These are phyloP conservation scores for Picea glauca DNA, from an alignment of 75 land plant species.

Conservation along the genomic window DNA sequence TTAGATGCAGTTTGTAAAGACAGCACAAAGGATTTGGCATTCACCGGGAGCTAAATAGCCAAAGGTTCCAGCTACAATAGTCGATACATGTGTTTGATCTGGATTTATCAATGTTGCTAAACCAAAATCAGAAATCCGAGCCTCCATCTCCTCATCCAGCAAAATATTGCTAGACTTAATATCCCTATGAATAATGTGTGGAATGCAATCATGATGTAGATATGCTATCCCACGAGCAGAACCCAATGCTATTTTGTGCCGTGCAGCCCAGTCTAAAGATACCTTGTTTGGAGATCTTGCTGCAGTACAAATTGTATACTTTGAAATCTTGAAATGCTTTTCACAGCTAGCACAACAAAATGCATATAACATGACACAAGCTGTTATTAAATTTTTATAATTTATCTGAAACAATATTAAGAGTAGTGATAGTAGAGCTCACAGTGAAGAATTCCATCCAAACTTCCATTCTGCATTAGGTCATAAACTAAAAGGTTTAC, in stretches of 20 bases:
- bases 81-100: slow-evolving; percentile 77
- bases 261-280: slow-evolving; percentile 60
- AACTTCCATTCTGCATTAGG: slow-evolving; percentile 83
- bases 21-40: background rate
- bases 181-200: slow-evolving; percentile 81
- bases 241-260: slow-evolving; percentile 76
- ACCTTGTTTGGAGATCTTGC: slow-evolving; percentile 23
- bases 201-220: slow-evolving; percentile 89
- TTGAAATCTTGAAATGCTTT: slow-evolving; percentile 1
- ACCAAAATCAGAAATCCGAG: slow-evolving; percentile 81
- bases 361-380: background rate
- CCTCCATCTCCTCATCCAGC: slow-evolving; percentile 78
- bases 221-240: slow-evolving; percentile 78
- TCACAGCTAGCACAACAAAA: background rate
- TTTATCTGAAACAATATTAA: background rate
- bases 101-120: slow-evolving; percentile 77
- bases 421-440: background rate
- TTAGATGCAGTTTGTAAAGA: background rate
- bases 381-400: background rate
- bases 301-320: slow-evolving; percentile 11
- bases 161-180: slow-evolving; percentile 87
- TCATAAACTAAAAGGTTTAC: slow-evolving; percentile 82
- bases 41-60: slow-evolving; percentile 88
- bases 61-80: slow-evolving; percentile 86
- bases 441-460: slow-evolving; percentile 73